These are phyloP conservation scores for Plantago ovata DNA, from an alignment of 257 asterid genomes.

Conservation along the genomic window DNA sequence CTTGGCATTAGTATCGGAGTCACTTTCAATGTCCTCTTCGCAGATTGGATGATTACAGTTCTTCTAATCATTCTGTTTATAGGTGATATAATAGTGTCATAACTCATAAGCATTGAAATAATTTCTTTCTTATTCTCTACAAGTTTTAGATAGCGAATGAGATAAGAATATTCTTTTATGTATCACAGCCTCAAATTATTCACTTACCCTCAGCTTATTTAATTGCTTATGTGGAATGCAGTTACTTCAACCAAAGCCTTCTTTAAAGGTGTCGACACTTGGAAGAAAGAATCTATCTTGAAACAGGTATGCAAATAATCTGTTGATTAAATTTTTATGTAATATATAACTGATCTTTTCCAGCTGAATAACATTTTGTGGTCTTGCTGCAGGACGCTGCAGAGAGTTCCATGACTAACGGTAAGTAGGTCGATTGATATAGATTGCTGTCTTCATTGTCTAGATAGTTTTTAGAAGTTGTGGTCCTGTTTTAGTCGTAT, in stretches of 20 bases:
- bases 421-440: conserved; percentile 33
- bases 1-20: conserved; percentile 95
- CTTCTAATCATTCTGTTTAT: conserved; percentile 82
- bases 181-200: too few relatives aligned
- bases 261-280: conserved; percentile 87
- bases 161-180: too few relatives aligned
- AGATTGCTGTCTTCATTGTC: conserved; percentile 16
- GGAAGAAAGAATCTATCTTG: conserved; percentile 85
- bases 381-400: conserved; percentile 62
- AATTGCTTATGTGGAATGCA: conserved; percentile 31
- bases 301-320: conserved; percentile 44
- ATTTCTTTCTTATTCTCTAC: conserved; percentile 4
- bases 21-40: conserved; percentile 82
- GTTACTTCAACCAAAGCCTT: conserved; percentile 89
- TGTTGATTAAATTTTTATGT: not conserved
- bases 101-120: conserved; percentile 12
- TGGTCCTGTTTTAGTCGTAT: conserved; percentile 4
- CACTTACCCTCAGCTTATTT: conserved; percentile 8
- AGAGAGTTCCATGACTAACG: conserved; percentile 33
- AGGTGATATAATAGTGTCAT: conserved; percentile 57
- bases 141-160: too few relatives aligned
- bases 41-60: conserved; percentile 99
- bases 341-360: not conserved
- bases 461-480: conserved; percentile 9
- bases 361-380: conserved; percentile 14